A percentile compares a stretch with the other conserved stretches of the same genome.
Conservation (phyloP, 768 basidiomycete species). For the Serendipita vermifera region DNA sequence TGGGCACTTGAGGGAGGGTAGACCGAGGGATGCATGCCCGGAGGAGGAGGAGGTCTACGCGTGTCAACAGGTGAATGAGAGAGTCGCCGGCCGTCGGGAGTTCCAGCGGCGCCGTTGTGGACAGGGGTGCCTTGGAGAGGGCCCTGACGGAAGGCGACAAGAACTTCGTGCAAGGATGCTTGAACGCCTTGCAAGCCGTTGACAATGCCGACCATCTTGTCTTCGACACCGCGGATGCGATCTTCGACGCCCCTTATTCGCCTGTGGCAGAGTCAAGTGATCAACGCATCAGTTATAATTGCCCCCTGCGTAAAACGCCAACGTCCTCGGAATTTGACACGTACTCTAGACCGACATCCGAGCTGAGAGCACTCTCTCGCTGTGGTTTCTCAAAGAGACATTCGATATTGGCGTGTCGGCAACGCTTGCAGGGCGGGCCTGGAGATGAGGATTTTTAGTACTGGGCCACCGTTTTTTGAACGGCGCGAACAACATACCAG, state of each 20-base stretch:
- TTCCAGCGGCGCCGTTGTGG: slow-evolving; percentile 4
- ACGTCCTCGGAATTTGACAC: slow-evolving; percentile 22
- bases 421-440: slow-evolving; percentile 84
- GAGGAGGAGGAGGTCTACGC: neutral
- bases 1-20: too few relatives aligned
- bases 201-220: neutral
- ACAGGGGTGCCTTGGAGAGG: neutral
- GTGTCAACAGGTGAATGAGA: neutral
- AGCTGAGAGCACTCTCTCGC: slow-evolving; percentile 71
- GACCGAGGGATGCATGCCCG: too few relatives aligned
- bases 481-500: too few relatives aligned
- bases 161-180: neutral
- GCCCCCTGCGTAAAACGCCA: neutral
- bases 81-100: slow-evolving; percentile 8
- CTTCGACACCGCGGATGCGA: slow-evolving; percentile 5
- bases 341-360: slow-evolving; percentile 82
- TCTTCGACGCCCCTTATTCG: neutral
- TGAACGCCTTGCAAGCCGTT: slow-evolving; percentile 2
- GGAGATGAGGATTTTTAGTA: slow-evolving; percentile 23
- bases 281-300: too few relatives aligned
- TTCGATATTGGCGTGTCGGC: slow-evolving; percentile 76
- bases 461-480: too few relatives aligned
- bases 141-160: slow-evolving; percentile 1
- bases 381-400: slow-evolving; percentile 94
- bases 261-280: neutral